phyloP scores from a whole-genome alignment of 2,329 filamentous ascomycete genomes.

The Nigrograna mackinnonii region DNA sequence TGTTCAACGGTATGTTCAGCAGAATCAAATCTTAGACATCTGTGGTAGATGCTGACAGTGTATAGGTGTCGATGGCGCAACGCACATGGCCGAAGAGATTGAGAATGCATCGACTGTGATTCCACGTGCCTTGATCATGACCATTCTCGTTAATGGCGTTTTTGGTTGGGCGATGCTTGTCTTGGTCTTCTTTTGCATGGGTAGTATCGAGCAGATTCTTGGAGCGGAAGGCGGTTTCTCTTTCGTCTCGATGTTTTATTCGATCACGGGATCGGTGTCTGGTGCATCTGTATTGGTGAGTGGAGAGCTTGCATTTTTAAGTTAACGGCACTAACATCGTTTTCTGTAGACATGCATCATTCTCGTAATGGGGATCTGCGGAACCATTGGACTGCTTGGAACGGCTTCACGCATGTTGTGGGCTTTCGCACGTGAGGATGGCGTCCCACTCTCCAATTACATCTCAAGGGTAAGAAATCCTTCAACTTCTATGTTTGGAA shows the following conservation, averaged over 20 bases:
- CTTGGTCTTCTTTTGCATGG: constrained; percentile 28
- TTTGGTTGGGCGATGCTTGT: constrained; percentile 41
- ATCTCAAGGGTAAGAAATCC: neutral
- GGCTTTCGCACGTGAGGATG: constrained; percentile 38
- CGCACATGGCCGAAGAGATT: constrained; percentile 26
- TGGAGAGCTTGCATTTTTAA: no score
- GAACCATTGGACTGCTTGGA: constrained; percentile 13
- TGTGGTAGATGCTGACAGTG: neutral
- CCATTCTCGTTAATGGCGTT: constrained; percentile 40
- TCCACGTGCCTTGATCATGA: constrained; percentile 41
- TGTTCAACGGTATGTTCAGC: neutral
- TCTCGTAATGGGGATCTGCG: neutral
- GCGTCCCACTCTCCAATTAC: constrained; percentile 20
- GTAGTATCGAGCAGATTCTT: neutral
- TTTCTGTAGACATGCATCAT: neutral
- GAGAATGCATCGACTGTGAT: constrained; percentile 28
- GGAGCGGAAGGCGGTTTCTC: neutral
- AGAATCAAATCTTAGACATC: neutral
- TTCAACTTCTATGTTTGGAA: no score
- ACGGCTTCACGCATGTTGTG: constrained; percentile 32
- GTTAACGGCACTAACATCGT: no score
- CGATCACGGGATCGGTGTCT: neutral
- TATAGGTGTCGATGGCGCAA: neutral
- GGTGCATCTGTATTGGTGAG: neutral
- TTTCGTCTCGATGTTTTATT: neutral